phyloP scores from a whole-genome alignment of 208 protist genomes.

The Crithidia sp. region DNA sequence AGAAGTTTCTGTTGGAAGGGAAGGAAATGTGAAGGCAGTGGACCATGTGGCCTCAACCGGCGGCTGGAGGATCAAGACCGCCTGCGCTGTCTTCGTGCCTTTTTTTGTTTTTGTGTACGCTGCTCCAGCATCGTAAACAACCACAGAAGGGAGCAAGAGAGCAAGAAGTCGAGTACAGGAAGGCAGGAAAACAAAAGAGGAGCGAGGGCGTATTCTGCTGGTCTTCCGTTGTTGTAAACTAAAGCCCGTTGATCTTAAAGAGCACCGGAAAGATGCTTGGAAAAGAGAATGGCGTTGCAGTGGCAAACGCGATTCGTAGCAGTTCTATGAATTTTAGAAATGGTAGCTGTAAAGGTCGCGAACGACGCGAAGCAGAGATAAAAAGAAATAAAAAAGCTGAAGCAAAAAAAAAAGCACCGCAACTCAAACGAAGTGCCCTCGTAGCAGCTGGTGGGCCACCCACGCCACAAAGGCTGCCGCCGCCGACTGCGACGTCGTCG shows the following conservation, averaged over 20 bases:
- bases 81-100: neutral
- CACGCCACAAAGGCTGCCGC: conserved; percentile 25
- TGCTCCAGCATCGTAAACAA: neutral
- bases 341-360: neutral
- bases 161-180: no score
- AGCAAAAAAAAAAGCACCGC: neutral
- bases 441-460: conserved; percentile 45
- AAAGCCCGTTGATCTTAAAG: no score
- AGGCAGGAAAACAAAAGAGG: no score
- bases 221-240: no score
- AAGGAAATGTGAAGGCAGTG: neutral
- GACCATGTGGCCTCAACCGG: no score
- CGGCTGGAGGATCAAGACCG: neutral
- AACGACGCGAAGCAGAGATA: neutral
- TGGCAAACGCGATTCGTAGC: neutral
- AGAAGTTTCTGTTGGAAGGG: no score
- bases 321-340: neutral
- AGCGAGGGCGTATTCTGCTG: no score
- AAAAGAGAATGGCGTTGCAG: neutral
- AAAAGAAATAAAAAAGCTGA: neutral
- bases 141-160: neutral
- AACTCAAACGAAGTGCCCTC: conserved; percentile 40
- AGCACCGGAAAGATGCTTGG: neutral
- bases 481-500: neutral
- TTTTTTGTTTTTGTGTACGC: neutral